Evolutionary conservation across 2,329 filamentous ascomycete genomes (phyloP), one percentile per base, ranked within the genome.

Genomic region (Fusarium metavorans): DNA sequence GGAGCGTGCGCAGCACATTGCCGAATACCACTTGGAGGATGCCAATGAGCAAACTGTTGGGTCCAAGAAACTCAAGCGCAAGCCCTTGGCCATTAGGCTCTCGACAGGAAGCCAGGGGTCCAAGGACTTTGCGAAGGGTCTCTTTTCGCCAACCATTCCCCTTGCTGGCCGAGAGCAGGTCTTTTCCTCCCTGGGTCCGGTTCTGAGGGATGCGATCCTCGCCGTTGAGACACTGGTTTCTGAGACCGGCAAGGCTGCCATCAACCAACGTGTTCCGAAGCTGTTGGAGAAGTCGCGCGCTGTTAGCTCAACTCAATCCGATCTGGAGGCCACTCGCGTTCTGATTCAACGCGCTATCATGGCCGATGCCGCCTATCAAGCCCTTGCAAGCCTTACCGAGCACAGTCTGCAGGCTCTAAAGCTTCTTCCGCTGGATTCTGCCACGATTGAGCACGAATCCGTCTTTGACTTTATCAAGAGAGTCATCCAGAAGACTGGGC

Each of bases 381-480:
- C 59, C 1, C n/a, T 76, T 16, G 48, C 50, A n/a, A 50, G 27
- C 8, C 52, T 76, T 34, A 34, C 68, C 1, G 16, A 57, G 7
- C 20, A 66, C 5, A 72, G 72, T 27, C 56, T 76, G 1, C 20
- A 63, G 1, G 20, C 7, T 25, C 20, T 76, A 0, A 70, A 64
- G 20, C 25, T 73, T 10, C 52, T 73, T 7, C 64, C 67, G 10
- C 45, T 68, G 6, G 41, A 67, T 11, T 8, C 16, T 1, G 45
- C 45, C 2, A 7, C 9, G 1, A 8, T 45, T 14, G 27, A 62
- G 2, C 30, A 18, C 0, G 73, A 76, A 16, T 35, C 5, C 14
- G 18, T 77, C 6, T 70, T 76, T 13, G 73, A 77, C 48, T 76
- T 67, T 14, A 41, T 72, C 32, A 76, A 76, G 62, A 62, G 30